Evolutionary conservation across 2,329 filamentous ascomycete genomes (phyloP), one percentile per base, ranked within the genome.

Genomic region (Alternaria gaisen): DNA sequence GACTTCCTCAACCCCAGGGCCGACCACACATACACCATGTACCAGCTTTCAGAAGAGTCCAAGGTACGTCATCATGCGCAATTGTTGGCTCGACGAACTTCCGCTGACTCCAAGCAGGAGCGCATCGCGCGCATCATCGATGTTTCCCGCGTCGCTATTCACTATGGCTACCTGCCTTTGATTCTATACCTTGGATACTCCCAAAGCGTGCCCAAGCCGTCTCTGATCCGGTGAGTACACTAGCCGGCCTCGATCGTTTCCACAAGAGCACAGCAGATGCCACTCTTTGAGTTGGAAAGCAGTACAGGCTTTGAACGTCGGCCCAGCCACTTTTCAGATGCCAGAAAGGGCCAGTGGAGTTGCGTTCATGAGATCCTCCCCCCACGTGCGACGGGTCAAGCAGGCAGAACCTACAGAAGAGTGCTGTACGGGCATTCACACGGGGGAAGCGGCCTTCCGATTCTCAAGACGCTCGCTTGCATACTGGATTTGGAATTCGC

Each of bases 131-230:
- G 94, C 86, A 87, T 98, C 83, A 95, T 99, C 80, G 95, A 98
- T 82, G 84, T 97, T 80, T 95, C 93, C 65, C 89, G 94, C 76
- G 90, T 97, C 74, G 93, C 92, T 61, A 91, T 99, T 77, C 95
- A 99, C 84, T 99, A 98, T 85, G 95, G 95, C 80, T 99, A 98
- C 82, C 88, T 99, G 60, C 95, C 95, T 73, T 82, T 99, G 81
- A 96, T 99, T 79, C 87, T 99, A 80, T 99, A 98, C 82, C 90
- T 99, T 74, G 95, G 94, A 72, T 98, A 97, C 84, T 96, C 94
- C 56, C 91, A 92, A 80, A 98, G 94, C 85, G 91, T 94, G 80
- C 95, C 95, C 41, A 89, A 91, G 79, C 95, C 95, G 56, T 90
- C 92, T 46, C 79, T 92, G 71, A 90, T 92, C 82, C 88, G 88